Evolutionary conservation across 768 basidiomycete species (phyloP).

Genomic region (Termitomyces sp.): DNA sequence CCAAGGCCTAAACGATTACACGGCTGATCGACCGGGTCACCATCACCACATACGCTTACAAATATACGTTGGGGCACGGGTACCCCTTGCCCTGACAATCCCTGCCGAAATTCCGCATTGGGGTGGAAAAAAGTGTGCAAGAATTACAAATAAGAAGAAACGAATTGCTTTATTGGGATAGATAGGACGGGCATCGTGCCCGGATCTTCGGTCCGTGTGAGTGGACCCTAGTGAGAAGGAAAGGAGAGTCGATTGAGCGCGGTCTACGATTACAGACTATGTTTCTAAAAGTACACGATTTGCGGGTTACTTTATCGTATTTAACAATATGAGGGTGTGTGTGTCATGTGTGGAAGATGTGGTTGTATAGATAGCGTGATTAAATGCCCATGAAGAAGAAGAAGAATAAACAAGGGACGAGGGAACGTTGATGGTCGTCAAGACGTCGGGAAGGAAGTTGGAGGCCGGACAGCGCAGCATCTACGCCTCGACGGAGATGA

Average conservation of each 20-base stretch:
- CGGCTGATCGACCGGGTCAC: no score
- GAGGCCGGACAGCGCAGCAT: not conserved
- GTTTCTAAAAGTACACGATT: not conserved
- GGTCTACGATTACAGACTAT: slow-evolving; percentile 1
- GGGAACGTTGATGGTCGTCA: not conserved
- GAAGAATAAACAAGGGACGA: not conserved
- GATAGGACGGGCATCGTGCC: no score
- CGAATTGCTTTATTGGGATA: no score
- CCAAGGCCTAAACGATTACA: no score
- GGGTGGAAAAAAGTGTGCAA: no score
- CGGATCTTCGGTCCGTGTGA: no score
- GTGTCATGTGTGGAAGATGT: not conserved
- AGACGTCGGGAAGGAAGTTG: not conserved
- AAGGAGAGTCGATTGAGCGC: not conserved
- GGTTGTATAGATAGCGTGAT: not conserved
- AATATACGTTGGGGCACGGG: no score
- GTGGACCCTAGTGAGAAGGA: no score
- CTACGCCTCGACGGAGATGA: slow-evolving; percentile 39
- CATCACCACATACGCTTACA: no score
- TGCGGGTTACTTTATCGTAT: not conserved
- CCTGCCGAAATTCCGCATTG: no score
- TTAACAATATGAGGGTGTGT: not conserved
- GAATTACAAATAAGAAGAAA: no score
- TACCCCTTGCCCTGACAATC: no score
- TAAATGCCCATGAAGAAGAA: not conserved